Conservation (phyloP, 768 basidiomycete genomes). For the Sporobolomyces phaffii region DNA sequence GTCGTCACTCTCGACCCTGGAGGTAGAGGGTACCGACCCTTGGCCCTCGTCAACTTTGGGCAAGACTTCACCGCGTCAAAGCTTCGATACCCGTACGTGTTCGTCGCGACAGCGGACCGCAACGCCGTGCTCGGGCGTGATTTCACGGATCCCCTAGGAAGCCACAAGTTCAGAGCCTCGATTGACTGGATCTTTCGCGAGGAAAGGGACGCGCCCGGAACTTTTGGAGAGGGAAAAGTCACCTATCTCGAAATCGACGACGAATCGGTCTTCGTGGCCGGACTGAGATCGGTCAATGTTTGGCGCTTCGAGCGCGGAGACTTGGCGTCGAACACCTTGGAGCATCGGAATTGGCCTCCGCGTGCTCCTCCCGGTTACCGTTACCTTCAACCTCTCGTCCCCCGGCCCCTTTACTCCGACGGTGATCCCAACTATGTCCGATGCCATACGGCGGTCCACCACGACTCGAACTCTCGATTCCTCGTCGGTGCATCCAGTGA, state of each 20-base stretch:
- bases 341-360: constrained; percentile 12
- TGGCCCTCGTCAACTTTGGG: not conserved
- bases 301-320: not conserved
- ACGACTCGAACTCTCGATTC: constrained; percentile 3
- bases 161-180: not conserved
- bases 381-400: not conserved
- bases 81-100: not conserved
- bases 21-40: not conserved
- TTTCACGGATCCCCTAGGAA: no score
- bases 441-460: constrained; percentile 5
- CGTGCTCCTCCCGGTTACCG: not conserved
- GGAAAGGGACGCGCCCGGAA: not conserved
- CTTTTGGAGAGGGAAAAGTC: not conserved
- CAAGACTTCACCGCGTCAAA: not conserved
- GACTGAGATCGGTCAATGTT: not conserved
- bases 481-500: constrained; percentile 1
- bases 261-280: not conserved
- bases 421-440: no score
- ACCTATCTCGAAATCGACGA: constrained; percentile 24
- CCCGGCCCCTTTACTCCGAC: not conserved
- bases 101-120: not conserved
- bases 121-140: not conserved
- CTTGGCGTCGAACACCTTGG: not conserved
- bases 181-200: not conserved
- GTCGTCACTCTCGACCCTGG: not conserved